Conservation (phyloP, 1,284 basidiomycete species). For the Sphagnurus paluster region DNA sequence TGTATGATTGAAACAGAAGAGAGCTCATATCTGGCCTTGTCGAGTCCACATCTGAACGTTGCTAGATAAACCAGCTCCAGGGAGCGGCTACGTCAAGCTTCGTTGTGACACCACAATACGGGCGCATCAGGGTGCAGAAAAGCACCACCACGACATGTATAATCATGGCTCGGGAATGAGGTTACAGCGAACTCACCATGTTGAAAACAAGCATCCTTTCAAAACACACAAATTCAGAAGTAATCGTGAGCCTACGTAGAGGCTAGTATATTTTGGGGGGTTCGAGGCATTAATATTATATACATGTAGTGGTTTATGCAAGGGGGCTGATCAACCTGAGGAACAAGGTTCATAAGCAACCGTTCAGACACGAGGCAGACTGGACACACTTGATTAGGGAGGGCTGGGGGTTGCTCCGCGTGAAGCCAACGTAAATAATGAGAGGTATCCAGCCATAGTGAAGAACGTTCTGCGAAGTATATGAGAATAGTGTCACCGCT, state of each 20-base stretch:
- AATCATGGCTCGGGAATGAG: constrained; percentile 50
- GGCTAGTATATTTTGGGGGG: constrained; percentile 18
- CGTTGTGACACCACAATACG: constrained; percentile 16
- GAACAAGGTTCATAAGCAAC: constrained; percentile 17
- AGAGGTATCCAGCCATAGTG: constrained; percentile 94
- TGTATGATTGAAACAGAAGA: background rate
- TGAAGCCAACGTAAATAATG: constrained; percentile 92
- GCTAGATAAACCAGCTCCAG: constrained; percentile 48
- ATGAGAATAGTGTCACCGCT: constrained; percentile 12
- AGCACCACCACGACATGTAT: constrained; percentile 67
- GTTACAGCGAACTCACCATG: constrained; percentile 29
- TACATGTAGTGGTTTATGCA: constrained; percentile 51
- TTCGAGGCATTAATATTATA: constrained; percentile 22
- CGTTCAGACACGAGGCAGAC: constrained; percentile 2
- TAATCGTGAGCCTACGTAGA: background rate
- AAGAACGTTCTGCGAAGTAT: constrained; percentile 65
- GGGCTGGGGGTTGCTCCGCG: constrained; percentile 86
- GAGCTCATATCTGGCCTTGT: constrained; percentile 81
- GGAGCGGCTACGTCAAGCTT: constrained; percentile 46
- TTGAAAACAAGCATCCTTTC: too few species aligned
- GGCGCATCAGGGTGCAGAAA: constrained; percentile 38
- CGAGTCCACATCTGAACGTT: constrained; percentile 50
- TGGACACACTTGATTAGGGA: constrained; percentile 85
- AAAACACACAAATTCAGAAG: background rate
- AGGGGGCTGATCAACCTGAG: constrained; percentile 87